Evolutionary conservation across 208 protist genomes (phyloP).

Genomic region (Leishmania major): DNA sequence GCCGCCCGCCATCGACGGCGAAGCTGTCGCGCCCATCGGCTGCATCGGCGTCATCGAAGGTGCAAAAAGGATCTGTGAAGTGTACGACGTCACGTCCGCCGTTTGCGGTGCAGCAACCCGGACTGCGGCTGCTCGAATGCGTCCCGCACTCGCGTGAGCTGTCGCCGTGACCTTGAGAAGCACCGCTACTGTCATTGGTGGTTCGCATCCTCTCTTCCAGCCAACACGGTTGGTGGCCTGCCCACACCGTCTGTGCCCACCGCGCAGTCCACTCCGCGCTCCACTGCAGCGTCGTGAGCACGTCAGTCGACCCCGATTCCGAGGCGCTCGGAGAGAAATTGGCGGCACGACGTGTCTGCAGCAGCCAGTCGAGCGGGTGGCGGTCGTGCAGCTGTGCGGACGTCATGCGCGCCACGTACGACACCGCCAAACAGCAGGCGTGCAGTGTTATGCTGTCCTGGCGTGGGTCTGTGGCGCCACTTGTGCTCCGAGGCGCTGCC

Average conservation of each 20-base stretch:
- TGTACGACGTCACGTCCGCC: background rate
- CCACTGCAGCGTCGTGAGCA: conserved; percentile 25
- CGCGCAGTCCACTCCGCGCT: conserved; percentile 1
- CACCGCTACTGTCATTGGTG: background rate
- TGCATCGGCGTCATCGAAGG: background rate
- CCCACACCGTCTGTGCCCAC: conserved; percentile 27
- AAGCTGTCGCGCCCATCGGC: background rate
- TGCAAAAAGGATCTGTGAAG: conserved; percentile 10
- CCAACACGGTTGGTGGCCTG: conserved; percentile 25
- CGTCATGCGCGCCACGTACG: conserved; percentile 13
- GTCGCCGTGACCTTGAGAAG: background rate
- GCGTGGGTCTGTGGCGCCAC: background rate
- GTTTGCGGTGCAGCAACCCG: background rate
- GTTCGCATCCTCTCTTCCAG: background rate
- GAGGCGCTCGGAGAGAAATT: background rate
- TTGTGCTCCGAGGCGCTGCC: background rate
- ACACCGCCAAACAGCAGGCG: conserved; percentile 17
- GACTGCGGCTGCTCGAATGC: background rate
- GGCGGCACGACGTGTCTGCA: background rate
- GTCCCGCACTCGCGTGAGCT: background rate
- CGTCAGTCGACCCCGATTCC: background rate
- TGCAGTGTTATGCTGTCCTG: conserved; percentile 16
- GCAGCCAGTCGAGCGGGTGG: conserved; percentile 33
- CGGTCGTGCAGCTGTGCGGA: background rate
- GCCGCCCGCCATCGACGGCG: background rate